Evolutionary conservation across 2,329 filamentous ascomycete species (phyloP), one percentile per base, ranked within the genome.

Genomic region (Claviceps purpurea): DNA sequence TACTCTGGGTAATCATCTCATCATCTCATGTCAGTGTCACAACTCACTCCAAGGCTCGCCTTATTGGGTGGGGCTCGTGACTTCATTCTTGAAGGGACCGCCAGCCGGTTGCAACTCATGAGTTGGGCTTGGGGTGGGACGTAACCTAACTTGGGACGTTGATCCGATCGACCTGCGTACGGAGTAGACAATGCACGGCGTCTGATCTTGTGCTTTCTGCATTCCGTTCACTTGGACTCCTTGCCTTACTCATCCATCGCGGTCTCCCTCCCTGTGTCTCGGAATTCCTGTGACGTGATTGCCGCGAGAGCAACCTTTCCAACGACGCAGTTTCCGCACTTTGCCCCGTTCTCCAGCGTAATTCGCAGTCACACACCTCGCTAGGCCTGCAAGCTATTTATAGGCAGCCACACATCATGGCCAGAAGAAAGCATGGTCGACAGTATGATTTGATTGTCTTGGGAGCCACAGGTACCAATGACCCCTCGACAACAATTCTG

Each of bases 381-480:
- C 16, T 11, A 41, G 47, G 6, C 20, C 14, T 39, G 11, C 24
- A 13, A 53, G 38, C 47, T 24, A 42, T 14, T 16, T 11, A 0
- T 14, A 45, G 14, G 24, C 49, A 30, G 43, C 20, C 4, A 49
- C 37, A 18, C 34, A 45, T 18, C 42, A 78, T 78, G 75, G 51
- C 73, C 11, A 64, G 70, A 56, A 75, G 73, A 55, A 65, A 74
- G 16, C 77, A 80, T 56, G 63, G 61, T 47, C 74, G 77, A 42
- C 71, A 73, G 56, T 81, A 81, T 61, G 78, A 81, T 62, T 34
- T 82, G 16, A 71, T 81, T 41, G 66, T 82, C 34, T 74, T 79
- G 54, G 78, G 78, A 47, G 78, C 78, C 18, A 77, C 76, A 40
- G 78, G 78, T 79, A 65, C 22, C 20, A 10, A 10, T 44, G 5